Evolutionary conservation across 2,329 filamentous ascomycete genomes (phyloP).

Genomic region (Trichoderma sp.): DNA sequence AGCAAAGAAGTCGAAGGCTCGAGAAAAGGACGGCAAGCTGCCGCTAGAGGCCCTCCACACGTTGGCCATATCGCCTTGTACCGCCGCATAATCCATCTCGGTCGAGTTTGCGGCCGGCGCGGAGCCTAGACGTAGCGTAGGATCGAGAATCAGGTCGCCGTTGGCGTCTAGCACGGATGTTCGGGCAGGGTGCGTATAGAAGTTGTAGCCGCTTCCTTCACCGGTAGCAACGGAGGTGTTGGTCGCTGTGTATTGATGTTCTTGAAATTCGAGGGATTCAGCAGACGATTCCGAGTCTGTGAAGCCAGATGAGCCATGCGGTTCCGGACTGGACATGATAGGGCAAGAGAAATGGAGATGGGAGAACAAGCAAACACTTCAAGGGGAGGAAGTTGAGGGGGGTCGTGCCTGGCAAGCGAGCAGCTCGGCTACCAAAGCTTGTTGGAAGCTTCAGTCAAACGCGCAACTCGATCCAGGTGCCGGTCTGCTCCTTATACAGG

Average conservation of each 20-base stretch:
- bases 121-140: conserved; percentile 20
- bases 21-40: conserved; percentile 50
- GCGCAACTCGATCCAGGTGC: conserved; percentile 28
- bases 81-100: conserved; percentile 38
- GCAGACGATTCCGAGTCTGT: conserved; percentile 32
- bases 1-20: conserved; percentile 55
- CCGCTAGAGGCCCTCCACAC: conserved; percentile 32
- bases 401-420: conserved; percentile 29
- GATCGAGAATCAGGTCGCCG: conserved; percentile 38
- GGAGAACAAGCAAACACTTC: not conserved
- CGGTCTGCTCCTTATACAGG: conserved; percentile 6
- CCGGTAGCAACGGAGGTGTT: conserved; percentile 40
- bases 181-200: conserved; percentile 37
- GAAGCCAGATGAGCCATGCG: conserved; percentile 33
- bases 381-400: not conserved
- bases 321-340: conserved; percentile 30
- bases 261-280: conserved; percentile 25
- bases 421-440: conserved; percentile 29
- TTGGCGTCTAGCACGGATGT: conserved; percentile 52
- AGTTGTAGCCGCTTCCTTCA: conserved; percentile 48
- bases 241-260: conserved; percentile 26
- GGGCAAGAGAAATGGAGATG: not conserved
- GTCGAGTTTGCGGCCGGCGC: conserved; percentile 17
- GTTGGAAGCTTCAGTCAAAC: conserved; percentile 28
- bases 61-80: conserved; percentile 33